Percentiles rank a stretch among this genome's conserved stretches.
Conservation (phyloP, 495 filamentous ascomycete species). For the Penicillium subrubescens region DNA sequence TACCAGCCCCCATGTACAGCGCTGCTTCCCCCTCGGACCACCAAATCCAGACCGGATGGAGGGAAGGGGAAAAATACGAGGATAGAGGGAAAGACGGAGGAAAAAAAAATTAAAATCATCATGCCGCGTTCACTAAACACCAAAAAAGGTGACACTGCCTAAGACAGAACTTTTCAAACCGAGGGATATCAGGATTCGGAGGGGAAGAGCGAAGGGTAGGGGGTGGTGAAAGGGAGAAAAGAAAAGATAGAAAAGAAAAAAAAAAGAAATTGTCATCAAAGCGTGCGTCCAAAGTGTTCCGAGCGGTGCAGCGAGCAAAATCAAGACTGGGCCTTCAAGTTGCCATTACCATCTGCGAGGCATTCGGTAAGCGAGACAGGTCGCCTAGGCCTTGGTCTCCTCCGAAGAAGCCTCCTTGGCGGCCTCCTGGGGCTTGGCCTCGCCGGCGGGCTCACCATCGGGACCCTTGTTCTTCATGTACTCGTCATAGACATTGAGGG, state of each 20-base stretch:
- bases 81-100: constrained; percentile 7
- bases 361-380: constrained; percentile 24
- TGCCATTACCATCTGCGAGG: constrained; percentile 8
- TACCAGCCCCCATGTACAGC: constrained; percentile 20
- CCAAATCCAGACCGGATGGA: constrained; percentile 3
- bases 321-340: background rate
- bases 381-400: constrained; percentile 52
- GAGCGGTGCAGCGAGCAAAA: constrained; percentile 23
- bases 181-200: constrained; percentile 55
- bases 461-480: constrained; percentile 81
- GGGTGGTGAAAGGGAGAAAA: constrained; percentile 27
- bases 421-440: constrained; percentile 49
- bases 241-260: constrained; percentile 29
- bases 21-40: constrained; percentile 1
- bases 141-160: constrained; percentile 39
- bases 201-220: constrained; percentile 22
- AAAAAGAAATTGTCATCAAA: constrained; percentile 48
- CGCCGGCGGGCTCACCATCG: constrained; percentile 39
- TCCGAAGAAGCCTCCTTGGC: constrained; percentile 45
- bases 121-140: constrained; percentile 41
- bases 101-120: constrained; percentile 26
- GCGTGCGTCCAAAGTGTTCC: constrained; percentile 42
- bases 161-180: constrained; percentile 51
- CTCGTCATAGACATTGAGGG: constrained; percentile 94
- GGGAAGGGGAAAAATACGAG: constrained; percentile 8